Base-by-base conservation (phyloP, 352 stramenopile genomes). In the Elongisporangium senticosum region DNA sequence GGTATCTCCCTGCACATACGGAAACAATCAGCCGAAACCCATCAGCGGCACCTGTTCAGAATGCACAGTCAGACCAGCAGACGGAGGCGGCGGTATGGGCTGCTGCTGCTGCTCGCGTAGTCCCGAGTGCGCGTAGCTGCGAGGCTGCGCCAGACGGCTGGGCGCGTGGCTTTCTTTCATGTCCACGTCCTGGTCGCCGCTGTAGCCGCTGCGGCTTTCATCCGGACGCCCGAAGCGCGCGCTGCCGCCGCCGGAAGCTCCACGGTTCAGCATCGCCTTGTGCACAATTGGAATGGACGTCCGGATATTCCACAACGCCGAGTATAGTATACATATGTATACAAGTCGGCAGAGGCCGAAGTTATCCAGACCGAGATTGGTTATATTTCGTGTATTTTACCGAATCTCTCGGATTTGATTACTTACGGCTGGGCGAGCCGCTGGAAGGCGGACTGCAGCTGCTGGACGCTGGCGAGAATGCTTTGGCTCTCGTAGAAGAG, bases 371-470 rank as follows among this genome's bases (percentile, higher is more conserved):
- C 22, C 19, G 26, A 23, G 3, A 20, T 11, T 20, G 48, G 5
- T 49, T 14, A 15, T 57, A 51, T 57, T 37, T 19, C 8, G 2
- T 47, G 21, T 48, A 55, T 20, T 21, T 33, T 48, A 55, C 20
- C 10, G 21, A 33, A n/a, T n/a, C n/a, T n/a, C 11, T 33, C 20
- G 2, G 7, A 1, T 37, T 37, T 43, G 33, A 14, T 43, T 17
- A 43, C 33, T 43, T 43, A 43, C 33, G 26, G 14, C 24, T 8
- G 26, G 17, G 59, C 52, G 47, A 87, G 55, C 22, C 59, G 63
- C 23, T 75, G 64, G 50, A 88, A 82, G 2, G 75, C 75, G 24
- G 59, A 56, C 62, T 85, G 74, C 4, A 88, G 67, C 23, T 80
- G 66, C 8, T 53, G 23, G 58, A 86, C 74, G 61, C 43, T 67